Evolutionary conservation across 805 yeast genomes (phyloP), one percentile per base, ranked within the genome.

Genomic region (Candida broadrunensis): DNA sequence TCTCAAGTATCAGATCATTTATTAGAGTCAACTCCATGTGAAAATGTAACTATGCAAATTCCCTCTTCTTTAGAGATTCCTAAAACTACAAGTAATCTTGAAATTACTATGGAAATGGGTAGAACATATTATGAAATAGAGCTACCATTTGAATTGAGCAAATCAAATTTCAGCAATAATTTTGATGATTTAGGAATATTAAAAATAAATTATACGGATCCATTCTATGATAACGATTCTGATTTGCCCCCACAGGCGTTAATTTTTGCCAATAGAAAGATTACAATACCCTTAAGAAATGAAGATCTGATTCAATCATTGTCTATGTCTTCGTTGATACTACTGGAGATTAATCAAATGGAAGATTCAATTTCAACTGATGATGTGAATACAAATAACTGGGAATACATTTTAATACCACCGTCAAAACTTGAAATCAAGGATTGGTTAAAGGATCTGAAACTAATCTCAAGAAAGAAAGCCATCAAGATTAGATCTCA

Each of bases 231-330:
- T 20, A 70, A 73, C 13, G 49, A 66, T 0, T 51, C 58, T 1
- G 90, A 87, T 49, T 63, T 75, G 5, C 82, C 67, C 11, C n/a
- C 78, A 2, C 51, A 58, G 5, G 82, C 91, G 0, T 75, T 83
- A 40, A 60, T 77, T 1, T 82, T 79, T 60, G 90, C 90, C 1
- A 90, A 89, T 5, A 78, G 73, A 45, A 78, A 75, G 47, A 80
- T 81, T 45, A 63, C 61, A 1, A 59, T 85, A 1, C 70, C 69
- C 1, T 48, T 47, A 15, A 36, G 31, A n/a, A 42, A 41, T 26
- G 37, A 36, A 7, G 23, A 32, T 4, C 35, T 31, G 23, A 34
- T 41, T 14, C 41, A 38, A 4, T 15, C 20, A 12, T 31, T 36
- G 20, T 30, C 31, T 8, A 33, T 44, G 35, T 21, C 39, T 12